These are phyloP conservation scores for Mercurialis annua DNA, from an alignment of 345 rosid genomes.

Conservation along the genomic window DNA sequence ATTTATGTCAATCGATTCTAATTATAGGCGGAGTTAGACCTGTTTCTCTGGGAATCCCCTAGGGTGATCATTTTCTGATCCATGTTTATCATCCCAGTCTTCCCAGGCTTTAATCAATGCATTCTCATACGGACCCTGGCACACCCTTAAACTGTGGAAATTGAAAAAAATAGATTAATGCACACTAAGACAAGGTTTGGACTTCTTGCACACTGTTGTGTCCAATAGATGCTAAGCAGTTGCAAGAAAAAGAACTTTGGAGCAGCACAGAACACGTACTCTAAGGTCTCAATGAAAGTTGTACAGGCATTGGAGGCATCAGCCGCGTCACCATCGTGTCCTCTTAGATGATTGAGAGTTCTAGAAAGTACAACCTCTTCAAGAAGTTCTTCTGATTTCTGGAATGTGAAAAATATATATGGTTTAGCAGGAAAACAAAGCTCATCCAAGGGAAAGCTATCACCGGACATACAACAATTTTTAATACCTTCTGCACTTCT, in stretches of 20 bases:
- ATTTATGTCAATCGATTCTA: background rate
- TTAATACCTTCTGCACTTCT: constrained; percentile 82
- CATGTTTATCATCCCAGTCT: constrained; percentile 78
- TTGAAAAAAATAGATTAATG: constrained; percentile 3
- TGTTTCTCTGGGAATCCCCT: constrained; percentile 73
- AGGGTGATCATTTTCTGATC: constrained; percentile 93
- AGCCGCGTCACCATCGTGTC: constrained; percentile 24
- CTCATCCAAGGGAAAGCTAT: constrained; percentile 5
- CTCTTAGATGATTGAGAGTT: constrained; percentile 68
- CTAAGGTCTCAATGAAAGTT: constrained; percentile 65
- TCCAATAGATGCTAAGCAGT: constrained; percentile 4
- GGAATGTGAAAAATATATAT: constrained; percentile 30
- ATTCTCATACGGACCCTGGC: constrained; percentile 77
- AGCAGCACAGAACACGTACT: constrained; percentile 47
- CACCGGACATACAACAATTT: background rate
- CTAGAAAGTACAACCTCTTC: constrained; percentile 86
- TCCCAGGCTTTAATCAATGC: constrained; percentile 83
- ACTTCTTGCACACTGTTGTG: constrained; percentile 2
- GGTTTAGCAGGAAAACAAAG: constrained; percentile 19
- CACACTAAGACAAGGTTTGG: background rate
- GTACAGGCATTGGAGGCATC: constrained; percentile 51
- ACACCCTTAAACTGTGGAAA: constrained; percentile 63
- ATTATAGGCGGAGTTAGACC: constrained; percentile 20
- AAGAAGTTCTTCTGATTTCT: constrained; percentile 93
- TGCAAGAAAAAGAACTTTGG: background rate